Evolutionary conservation across 805 yeast species (phyloP).

Genomic region (Candida railenensis): DNA sequence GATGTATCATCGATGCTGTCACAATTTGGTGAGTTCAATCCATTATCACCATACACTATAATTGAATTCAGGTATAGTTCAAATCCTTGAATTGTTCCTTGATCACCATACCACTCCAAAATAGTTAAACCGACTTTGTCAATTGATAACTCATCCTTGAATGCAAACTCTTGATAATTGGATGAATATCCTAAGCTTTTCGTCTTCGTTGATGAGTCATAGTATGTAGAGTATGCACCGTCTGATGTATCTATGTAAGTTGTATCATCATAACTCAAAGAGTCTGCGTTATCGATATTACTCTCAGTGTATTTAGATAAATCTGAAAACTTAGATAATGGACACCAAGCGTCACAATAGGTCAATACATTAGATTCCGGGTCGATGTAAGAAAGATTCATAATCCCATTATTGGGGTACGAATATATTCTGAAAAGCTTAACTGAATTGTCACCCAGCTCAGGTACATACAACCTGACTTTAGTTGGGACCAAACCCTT

Average conservation of each 20-base stretch:
- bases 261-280: constrained; percentile 30
- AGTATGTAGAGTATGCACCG: constrained; percentile 36
- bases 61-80: constrained; percentile 64
- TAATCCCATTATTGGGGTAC: constrained; percentile 78
- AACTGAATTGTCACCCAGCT: constrained; percentile 46
- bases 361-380: constrained; percentile 57
- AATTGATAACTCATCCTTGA: constrained; percentile 66
- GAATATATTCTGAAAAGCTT: constrained; percentile 72
- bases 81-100: constrained; percentile 70
- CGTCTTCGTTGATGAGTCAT: constrained; percentile 31
- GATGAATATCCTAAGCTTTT: constrained; percentile 42
- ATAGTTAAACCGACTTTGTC: constrained; percentile 62
- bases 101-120: constrained; percentile 64
- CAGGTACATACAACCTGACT: constrained; percentile 67
- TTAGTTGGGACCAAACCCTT: constrained; percentile 62
- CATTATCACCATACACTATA: constrained; percentile 70
- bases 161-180: constrained; percentile 77
- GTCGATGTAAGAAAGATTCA: constrained; percentile 86
- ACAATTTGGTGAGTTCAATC: constrained; percentile 70
- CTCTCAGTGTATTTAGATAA: constrained; percentile 28
- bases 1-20: constrained; percentile 20
- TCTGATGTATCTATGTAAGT: constrained; percentile 29
- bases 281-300: constrained; percentile 22
- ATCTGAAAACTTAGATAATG: constrained; percentile 47
- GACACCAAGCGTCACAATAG: constrained; percentile 89